Conservation (phyloP, 768 basidiomycete genomes). For the Naganishia vaughanmartiniae region DNA sequence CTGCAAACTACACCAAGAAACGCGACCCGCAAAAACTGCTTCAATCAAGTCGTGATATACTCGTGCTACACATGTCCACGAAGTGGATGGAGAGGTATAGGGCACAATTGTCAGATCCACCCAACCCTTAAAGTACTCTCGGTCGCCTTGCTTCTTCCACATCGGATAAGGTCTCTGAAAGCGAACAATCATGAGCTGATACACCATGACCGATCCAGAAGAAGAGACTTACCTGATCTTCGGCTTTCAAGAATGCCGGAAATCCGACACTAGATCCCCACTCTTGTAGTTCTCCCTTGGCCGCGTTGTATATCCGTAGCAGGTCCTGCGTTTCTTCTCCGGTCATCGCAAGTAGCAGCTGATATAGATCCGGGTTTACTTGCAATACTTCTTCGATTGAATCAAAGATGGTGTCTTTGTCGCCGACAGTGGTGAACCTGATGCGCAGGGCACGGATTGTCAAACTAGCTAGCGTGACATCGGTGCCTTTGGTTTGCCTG, state of each 20-base stretch:
- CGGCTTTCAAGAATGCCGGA: background rate
- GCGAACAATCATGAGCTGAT: no score
- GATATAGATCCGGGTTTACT: background rate
- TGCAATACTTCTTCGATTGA: background rate
- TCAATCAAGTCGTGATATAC: constrained; percentile 2
- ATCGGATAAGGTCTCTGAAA: background rate
- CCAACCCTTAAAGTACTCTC: background rate
- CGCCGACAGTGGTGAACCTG: background rate
- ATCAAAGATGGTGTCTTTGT: background rate
- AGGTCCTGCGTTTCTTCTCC: background rate
- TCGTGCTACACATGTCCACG: background rate
- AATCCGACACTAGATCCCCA: background rate
- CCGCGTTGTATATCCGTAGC: background rate
- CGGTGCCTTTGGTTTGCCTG: background rate
- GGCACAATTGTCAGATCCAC: background rate
- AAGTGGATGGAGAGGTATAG: background rate
- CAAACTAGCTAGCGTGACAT: background rate
- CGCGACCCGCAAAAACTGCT: background rate
- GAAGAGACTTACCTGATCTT: background rate
- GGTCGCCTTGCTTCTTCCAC: background rate
- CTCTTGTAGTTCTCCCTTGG: background rate
- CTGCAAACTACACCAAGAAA: background rate
- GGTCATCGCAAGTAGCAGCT: background rate
- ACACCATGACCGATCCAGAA: no score
- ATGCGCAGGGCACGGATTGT: background rate